Conservation (phyloP, 768 basidiomycete species). For the Phaeotremella skinneri region DNA sequence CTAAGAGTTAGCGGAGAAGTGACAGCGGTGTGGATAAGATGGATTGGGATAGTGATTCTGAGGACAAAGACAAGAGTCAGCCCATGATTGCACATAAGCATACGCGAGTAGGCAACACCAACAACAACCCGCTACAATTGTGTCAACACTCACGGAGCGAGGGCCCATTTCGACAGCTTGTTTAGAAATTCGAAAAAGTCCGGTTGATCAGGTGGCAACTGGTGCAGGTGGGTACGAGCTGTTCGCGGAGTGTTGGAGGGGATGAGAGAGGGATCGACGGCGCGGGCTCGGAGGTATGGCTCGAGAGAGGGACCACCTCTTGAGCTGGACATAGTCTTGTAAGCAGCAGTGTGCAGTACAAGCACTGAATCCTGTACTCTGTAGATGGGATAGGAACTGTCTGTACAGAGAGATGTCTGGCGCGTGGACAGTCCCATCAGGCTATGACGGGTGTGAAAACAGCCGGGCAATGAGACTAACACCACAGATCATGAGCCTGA, state of each 20-base stretch:
- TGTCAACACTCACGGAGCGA: slow-evolving; percentile 23
- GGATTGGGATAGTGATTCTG: slow-evolving; percentile 38
- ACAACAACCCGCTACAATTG: too few relatives aligned
- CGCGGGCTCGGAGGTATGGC: slow-evolving; percentile 21
- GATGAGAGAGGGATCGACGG: slow-evolving; percentile 9
- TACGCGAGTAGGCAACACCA: too few relatives aligned
- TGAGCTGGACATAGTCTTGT: neutral
- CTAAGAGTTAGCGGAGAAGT: slow-evolving; percentile 47
- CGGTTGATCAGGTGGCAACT: neutral
- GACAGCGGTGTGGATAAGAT: slow-evolving; percentile 31
- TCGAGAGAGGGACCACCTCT: slow-evolving; percentile 14
- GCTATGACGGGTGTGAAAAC: too few relatives aligned
- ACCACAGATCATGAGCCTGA: too few relatives aligned
- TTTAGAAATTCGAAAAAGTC: slow-evolving; percentile 35
- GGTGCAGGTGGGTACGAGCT: neutral
- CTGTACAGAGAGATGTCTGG: too few relatives aligned
- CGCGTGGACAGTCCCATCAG: too few relatives aligned
- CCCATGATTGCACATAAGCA: too few relatives aligned
- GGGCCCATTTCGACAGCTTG: slow-evolving; percentile 5
- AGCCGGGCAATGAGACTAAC: too few relatives aligned
- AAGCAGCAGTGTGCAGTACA: too few relatives aligned
- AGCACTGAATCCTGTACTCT: too few relatives aligned
- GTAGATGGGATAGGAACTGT: too few relatives aligned
- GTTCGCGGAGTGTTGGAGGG: slow-evolving; percentile 10
- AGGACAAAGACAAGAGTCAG: neutral